These are phyloP conservation scores for Fusarium hostae DNA, from an alignment of 2,329 filamentous ascomycete genomes.

Conservation along the genomic window DNA sequence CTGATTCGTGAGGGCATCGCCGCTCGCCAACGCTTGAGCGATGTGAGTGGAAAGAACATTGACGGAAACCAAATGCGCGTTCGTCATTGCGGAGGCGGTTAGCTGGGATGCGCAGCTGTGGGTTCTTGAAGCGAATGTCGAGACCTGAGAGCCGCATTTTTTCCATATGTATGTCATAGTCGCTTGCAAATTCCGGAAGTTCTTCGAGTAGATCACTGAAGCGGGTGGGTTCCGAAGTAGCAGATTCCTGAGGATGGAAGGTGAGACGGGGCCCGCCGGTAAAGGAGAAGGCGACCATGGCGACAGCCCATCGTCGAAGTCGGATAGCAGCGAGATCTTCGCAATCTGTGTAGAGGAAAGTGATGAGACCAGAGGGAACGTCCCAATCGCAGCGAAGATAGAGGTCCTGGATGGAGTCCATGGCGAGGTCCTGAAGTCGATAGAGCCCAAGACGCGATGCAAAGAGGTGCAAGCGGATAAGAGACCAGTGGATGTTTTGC, in stretches of 20 bases:
- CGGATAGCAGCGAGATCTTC: constrained; percentile 61
- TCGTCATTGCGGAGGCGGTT: constrained; percentile 67
- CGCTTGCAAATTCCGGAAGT: constrained; percentile 59
- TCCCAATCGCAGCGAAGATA: constrained; percentile 70
- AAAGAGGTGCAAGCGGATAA: constrained; percentile 68
- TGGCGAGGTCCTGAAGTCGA: constrained; percentile 65
- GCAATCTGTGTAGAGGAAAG: constrained; percentile 65
- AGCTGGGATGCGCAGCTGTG: constrained; percentile 66
- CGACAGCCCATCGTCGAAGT: constrained; percentile 68
- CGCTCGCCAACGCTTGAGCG: constrained; percentile 64
- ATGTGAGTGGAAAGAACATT: constrained; percentile 71
- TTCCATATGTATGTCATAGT: constrained; percentile 63
- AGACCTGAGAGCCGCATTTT: constrained; percentile 64
- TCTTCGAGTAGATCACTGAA: constrained; percentile 57
- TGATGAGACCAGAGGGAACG: constrained; percentile 62
- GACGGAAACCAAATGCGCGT: constrained; percentile 68
- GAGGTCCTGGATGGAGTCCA: constrained; percentile 69
- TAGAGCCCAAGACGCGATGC: constrained; percentile 62
- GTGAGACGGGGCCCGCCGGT: constrained; percentile 50
- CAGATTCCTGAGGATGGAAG: constrained; percentile 45
- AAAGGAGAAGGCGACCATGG: constrained; percentile 69
- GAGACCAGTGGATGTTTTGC: constrained; percentile 64
- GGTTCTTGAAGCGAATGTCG: constrained; percentile 68
- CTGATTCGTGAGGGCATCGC: constrained; percentile 59
- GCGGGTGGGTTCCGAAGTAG: constrained; percentile 47